These are phyloP conservation scores for Notholithocarpus densiflorus DNA, from an alignment of 306 rosid species.

Conservation along the genomic window DNA sequence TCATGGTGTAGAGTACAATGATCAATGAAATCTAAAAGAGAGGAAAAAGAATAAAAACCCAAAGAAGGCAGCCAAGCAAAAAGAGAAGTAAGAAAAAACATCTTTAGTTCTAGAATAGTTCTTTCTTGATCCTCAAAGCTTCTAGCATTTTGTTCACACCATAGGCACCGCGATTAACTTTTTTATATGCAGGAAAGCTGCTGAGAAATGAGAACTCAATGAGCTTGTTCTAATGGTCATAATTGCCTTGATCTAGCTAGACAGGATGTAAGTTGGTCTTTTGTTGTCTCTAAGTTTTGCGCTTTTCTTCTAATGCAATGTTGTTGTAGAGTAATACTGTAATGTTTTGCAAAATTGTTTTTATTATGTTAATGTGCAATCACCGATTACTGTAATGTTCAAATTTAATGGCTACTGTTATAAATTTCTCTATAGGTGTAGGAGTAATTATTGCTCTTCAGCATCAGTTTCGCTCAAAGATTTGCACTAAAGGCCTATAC, in stretches of 20 bases:
- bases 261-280: no score
- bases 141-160: neutral
- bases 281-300: no score
- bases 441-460: neutral
- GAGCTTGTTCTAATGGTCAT: conserved; percentile 94
- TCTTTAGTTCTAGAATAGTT: no score
- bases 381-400: neutral
- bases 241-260: conserved; percentile 41
- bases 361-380: neutral
- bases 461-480: neutral
- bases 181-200: conserved; percentile 70
- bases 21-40: no score
- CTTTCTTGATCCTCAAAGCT: neutral
- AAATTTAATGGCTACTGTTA: neutral
- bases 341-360: neutral
- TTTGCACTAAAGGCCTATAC: neutral
- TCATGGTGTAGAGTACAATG: no score
- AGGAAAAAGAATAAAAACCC: no score
- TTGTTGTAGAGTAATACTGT: neutral
- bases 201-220: conserved; percentile 82
- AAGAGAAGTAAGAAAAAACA: no score
- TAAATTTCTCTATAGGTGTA: neutral
- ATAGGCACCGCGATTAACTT: neutral
- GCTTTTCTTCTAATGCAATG: neutral
- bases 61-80: no score